Conservation (phyloP, 345 rosid genomes). For the Eucalyptus lansdowneana region DNA sequence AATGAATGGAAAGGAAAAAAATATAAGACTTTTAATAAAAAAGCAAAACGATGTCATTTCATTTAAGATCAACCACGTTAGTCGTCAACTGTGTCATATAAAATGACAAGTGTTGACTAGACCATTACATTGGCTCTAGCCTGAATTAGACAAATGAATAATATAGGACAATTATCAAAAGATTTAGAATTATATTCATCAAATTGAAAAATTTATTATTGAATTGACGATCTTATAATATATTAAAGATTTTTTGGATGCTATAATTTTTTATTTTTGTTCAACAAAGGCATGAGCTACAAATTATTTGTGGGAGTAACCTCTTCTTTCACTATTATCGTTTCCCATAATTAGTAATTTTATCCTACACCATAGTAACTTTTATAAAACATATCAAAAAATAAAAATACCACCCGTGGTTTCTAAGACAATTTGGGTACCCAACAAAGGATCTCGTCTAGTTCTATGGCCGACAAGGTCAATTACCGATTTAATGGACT, state of each 20-base stretch:
- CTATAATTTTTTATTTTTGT: neutral
- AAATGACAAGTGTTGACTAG: too few relatives aligned
- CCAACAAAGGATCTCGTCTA: neutral
- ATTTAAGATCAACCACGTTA: fast-evolving
- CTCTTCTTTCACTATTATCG: too few relatives aligned
- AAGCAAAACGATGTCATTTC: neutral
- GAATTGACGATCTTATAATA: fast-evolving
- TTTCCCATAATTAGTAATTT: too few relatives aligned
- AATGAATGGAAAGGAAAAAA: neutral
- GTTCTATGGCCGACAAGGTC: neutral
- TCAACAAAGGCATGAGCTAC: neutral
- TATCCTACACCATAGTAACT: too few relatives aligned
- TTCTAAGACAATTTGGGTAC: too few relatives aligned
- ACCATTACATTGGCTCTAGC: neutral
- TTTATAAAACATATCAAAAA: too few relatives aligned
- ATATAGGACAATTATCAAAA: fast-evolving
- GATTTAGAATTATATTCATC: neutral
- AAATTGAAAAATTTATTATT: neutral
- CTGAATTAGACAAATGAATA: neutral
- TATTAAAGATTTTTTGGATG: neutral
- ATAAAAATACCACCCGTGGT: too few relatives aligned
- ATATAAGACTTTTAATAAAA: neutral
- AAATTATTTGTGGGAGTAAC: neutral
- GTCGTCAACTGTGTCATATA: fast-evolving
- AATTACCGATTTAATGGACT: neutral